Percentiles rank a stretch among this genome's conserved stretches.
phyloP scores from a whole-genome alignment of 208 protist genomes.

The Endotrypanum monterogeii region DNA sequence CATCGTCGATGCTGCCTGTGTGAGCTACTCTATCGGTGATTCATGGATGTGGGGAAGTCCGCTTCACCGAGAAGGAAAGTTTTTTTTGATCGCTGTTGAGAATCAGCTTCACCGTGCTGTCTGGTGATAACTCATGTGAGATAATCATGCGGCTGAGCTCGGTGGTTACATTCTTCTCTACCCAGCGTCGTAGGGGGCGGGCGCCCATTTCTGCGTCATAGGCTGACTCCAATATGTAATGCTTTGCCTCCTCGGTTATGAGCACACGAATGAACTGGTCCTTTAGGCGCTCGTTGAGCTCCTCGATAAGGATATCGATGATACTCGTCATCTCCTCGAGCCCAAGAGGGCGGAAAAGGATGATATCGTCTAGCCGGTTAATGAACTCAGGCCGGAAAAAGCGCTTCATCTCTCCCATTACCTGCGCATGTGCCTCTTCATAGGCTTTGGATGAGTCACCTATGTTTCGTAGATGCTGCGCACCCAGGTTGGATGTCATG shows the following conservation, averaged over 20 bases:
- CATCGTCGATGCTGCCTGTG: not conserved
- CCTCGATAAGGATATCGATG: constrained; percentile 90
- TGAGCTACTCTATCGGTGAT: not conserved
- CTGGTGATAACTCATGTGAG: constrained; percentile 64
- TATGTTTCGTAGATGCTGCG: constrained; percentile 73
- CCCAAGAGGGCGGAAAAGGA: constrained; percentile 95
- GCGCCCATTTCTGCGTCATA: constrained; percentile 92
- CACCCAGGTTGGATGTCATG: constrained; percentile 97
- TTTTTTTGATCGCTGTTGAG: constrained; percentile 42
- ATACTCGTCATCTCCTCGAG: constrained; percentile 86
- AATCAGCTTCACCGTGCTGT: constrained; percentile 65
- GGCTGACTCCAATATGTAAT: constrained; percentile 63
- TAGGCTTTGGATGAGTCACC: constrained; percentile 45
- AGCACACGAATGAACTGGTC: constrained; percentile 60
- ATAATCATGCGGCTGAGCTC: constrained; percentile 90
- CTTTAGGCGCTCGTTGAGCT: constrained; percentile 72
- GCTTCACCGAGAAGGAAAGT: constrained; percentile 71
- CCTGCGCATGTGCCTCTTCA: constrained; percentile 53
- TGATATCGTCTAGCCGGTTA: constrained; percentile 98
- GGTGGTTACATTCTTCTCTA: constrained; percentile 91
- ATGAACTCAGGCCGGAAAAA: constrained; percentile 98
- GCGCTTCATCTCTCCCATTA: constrained; percentile 89
- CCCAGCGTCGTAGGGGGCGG: constrained; percentile 84
- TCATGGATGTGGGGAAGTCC: constrained; percentile 9
- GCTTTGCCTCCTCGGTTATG: constrained; percentile 62